Conservation (phyloP, 352 stramenopile genomes). For the Aphanomyces euteiches region DNA sequence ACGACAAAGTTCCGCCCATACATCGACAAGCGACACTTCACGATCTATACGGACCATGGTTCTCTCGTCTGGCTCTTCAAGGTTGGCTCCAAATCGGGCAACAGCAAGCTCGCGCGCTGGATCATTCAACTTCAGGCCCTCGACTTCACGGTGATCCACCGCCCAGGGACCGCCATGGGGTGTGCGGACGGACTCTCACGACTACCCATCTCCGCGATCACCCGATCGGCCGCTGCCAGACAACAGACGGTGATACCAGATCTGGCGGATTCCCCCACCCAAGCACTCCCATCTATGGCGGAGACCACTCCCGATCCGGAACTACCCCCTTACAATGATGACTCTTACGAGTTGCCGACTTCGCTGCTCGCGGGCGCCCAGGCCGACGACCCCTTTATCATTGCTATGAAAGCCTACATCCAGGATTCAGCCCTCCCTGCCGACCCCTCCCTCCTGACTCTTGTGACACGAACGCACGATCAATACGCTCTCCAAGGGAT, state of each 20-base stretch:
- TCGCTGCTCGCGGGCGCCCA: not conserved
- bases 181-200: not conserved
- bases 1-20: not conserved
- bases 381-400: not conserved
- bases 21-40: conserved; percentile 2
- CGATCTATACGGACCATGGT: not conserved
- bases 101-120: no score
- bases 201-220: not conserved
- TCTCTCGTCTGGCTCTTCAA: not conserved
- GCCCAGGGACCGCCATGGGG: not conserved
- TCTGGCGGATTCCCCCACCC: not conserved
- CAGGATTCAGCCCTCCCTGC: no score
- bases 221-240: no score
- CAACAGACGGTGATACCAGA: no score
- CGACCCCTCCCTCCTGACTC: not conserved
- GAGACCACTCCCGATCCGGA: no score
- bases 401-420: not conserved
- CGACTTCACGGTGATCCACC: no score
- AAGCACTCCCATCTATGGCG: not conserved
- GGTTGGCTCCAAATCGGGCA: no score
- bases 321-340: not conserved
- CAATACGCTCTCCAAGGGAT: not conserved
- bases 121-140: no score
- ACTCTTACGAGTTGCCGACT: not conserved
- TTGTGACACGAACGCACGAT: not conserved